Evolutionary conservation across 306 rosid species (phyloP), one percentile per base, ranked within the genome.

Genomic region (Pachyrhizus erosus): DNA sequence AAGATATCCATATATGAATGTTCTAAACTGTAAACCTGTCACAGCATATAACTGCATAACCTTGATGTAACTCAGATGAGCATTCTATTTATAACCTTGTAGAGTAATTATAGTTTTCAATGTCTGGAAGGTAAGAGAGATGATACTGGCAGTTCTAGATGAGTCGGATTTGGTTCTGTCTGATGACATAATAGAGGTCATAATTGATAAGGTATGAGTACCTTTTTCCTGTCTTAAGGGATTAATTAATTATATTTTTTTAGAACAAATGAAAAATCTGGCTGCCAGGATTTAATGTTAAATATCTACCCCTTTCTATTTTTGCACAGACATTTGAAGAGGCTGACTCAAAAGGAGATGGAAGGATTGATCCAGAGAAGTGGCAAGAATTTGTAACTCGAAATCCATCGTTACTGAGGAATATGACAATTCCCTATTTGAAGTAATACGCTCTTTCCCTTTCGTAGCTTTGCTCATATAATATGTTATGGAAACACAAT

Each of bases 371-470:
- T 74, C 46, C 26, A 68, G 83, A 83, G 67, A 83, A 83, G 67
- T 83, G 86, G 86, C 74, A 83, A 42, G 83, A 78, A 51, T 82
- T 82, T 29, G 91, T 85, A 24, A 77, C 82, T 46, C 42, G 27
- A 62, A 84, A 90, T 76, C 97, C 94, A 69, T 88, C 91, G 81
- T 34, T 88, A 23, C 10, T 90, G 18, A 92, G 77, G 88, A 90
- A 89, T 77, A 92, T 89, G 97, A 90, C 94, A 23, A 79, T 90
- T 69, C 92, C 92, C 66, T 83, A 89, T 78, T 68, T 92, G 51
- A 83, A 78, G 97, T 88, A 84, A 77, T 29, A 76, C 46, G 73
- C 42, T 72, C 42, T 66, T 71, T 73, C 54, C 67, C 54, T 66
- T 37, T 69, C 55, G 31, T 67, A 29, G 3, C 17, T 55, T 54